A percentile compares a stretch with the other conserved stretches of the same genome.
Evolutionary conservation across 129 eudicot species (phyloP).

Genomic region (Ambrosia trifida): DNA sequence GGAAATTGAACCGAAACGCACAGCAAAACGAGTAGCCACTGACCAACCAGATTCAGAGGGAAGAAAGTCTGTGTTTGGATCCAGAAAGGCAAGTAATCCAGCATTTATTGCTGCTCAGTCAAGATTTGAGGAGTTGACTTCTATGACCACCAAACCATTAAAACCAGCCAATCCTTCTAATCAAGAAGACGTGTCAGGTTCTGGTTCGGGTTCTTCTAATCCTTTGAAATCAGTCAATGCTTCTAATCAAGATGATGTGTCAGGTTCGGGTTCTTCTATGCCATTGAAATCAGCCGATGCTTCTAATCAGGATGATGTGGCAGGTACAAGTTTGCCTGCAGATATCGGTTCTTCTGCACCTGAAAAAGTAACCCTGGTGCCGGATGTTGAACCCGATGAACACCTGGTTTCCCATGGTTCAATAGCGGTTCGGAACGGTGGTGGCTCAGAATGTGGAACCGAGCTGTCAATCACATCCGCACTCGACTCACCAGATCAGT

Average conservation of each 20-base stretch:
- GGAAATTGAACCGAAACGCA: conserved; percentile 42
- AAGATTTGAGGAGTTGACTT: conserved; percentile 78
- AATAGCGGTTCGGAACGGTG: conserved; percentile 35
- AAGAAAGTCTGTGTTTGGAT: conserved; percentile 50
- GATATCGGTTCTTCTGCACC: conserved; percentile 37
- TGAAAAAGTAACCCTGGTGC: conserved; percentile 26
- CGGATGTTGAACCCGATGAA: conserved; percentile 35
- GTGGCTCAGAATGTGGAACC: conserved; percentile 87
- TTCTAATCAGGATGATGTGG: conserved; percentile 4
- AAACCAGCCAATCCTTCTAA: conserved; percentile 7
- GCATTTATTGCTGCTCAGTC: conserved; percentile 89
- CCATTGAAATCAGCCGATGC: too few relatives aligned
- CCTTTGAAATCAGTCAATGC: conserved; percentile 15
- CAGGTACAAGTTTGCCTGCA: conserved; percentile 28
- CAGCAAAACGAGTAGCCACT: conserved; percentile 47
- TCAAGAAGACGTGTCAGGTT: not conserved
- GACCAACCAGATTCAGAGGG: conserved; percentile 66
- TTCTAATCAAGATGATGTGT: conserved; percentile 3
- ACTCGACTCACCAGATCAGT: conserved; percentile 79
- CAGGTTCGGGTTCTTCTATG: conserved; percentile 34
- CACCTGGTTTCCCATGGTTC: conserved; percentile 35
- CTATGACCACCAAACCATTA: conserved; percentile 32
- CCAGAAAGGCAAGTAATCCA: conserved; percentile 72
- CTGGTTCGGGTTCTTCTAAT: not conserved
- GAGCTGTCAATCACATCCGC: conserved; percentile 89